Base-by-base conservation (phyloP, 768 basidiomycete genomes). In the Auricularia sp. region DNA sequence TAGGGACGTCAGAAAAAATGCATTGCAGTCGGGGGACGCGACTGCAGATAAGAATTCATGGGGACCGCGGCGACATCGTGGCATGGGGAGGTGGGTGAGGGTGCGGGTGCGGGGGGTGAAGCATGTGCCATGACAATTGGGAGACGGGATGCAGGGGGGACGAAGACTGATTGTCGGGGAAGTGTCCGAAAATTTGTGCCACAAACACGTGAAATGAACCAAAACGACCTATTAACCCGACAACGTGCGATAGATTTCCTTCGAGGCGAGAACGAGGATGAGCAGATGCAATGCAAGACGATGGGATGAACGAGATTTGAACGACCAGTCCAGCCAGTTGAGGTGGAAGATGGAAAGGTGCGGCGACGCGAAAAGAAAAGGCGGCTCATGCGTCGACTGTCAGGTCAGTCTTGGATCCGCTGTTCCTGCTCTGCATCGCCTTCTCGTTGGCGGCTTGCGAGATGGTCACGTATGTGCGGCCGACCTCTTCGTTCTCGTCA, bases 401-500 rank as follows among this genome's bases (percentile, higher is more conserved):
- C 23, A 59, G 18, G 29, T 59, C 56, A 18, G 29, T 35, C 34
- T 59, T 59, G 7, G 56, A 59, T 6, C 34, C 34, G 56, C 29
- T 23, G 29, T 42, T 42, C 39, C 56, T 23, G 34, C 23, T 59
- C 29, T 59, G 56, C 56, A 59, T 59, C 14, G 56, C 56, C 29
- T 59, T 59, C 74, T 91, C 88, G 71, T 84, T 86, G 35, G 84
- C 91, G 70, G 85, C 84, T 68, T 89, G 87, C 51, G 91, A 93
- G 62, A 93, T 79, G 16, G 92, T 93, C 70, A 93, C 85, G 71
- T 93, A 93, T 16, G 91, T 88, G 61, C 91, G 87, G 65, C 91
- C 91, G 53, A 83, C 79, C 74, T 91, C 91, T 69, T 91, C 89
- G 14, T 80, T 75, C 8, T 75, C 74, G 59, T 73, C 77, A 43